Base-by-base conservation (phyloP, 129 eudicot genomes). In the Rutidosis leptorrhynchoides region DNA sequence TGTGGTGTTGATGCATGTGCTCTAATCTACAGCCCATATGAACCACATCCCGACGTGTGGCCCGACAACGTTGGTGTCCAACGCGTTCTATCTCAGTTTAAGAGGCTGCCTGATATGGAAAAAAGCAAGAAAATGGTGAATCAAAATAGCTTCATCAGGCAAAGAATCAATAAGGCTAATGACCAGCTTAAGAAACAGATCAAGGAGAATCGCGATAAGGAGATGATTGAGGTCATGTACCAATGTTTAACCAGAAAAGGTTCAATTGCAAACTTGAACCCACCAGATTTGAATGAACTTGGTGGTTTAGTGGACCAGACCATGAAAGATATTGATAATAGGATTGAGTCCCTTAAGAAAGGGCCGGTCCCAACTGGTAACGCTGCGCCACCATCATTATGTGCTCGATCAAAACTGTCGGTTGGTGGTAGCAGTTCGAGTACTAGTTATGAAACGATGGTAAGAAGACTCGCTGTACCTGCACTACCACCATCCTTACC, bases 141-240 rank as follows among this genome's bases (percentile, higher is more conserved):
- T 26, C 81, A 70, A 23, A 68, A 70, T n/a, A 64, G 77, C 35
- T 74, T 58, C 73, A 71, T 78, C 19, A 58, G 64, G 65, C 68
- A 78, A 61, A 71, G 82, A 60, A 78, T 78, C 56, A 67, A 40
- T 0, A 78, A 78, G 53, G 69, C 78, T 1, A 49, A 49, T 26
- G 69, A 78, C 42, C 82, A 71, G 51, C 65, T 78, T 16, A 72
- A 78, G 35, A 71, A 72, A 51, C 73, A 78, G 37, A 40, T 64
- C 48, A 76, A 42, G 70, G 87, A 82, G 6, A 85, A 85, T n/a
- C 57, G 85, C 0, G 87, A 79, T 68, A 82, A 82, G 68, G 81
- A 82, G 69, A 76, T 85, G 56, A 79, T 81, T 3, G 79, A 79
- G 35, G 62, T 84, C 1, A 81, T 84, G 86, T 79, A 75, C 65